Percentiles rank a stretch among this genome's conserved stretches.
phyloP scores from a whole-genome alignment of 148 eudicot species.

The Chenopodium quinoa region DNA sequence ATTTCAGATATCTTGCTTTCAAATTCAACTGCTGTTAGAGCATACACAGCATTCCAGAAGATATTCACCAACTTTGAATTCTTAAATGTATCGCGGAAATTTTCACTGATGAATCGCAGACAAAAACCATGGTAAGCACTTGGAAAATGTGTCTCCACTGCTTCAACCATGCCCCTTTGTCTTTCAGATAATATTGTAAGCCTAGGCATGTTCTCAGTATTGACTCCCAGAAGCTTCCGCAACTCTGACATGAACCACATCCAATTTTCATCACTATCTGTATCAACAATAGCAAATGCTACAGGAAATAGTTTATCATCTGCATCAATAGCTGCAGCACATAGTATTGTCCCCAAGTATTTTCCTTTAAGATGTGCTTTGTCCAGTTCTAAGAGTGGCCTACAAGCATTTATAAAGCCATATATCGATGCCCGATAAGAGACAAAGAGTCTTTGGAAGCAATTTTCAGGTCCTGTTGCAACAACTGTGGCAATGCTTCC shows the following conservation, averaged over 20 bases:
- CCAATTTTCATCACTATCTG: conserved; percentile 92
- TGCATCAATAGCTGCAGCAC: conserved; percentile 93
- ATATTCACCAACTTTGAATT: conserved; percentile 88
- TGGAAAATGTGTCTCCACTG: conserved; percentile 90
- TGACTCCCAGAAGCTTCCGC: conserved; percentile 87
- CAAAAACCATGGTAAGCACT: conserved; percentile 87
- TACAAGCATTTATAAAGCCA: conserved; percentile 88
- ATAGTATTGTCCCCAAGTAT: conserved; percentile 75
- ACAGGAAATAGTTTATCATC: conserved; percentile 82
- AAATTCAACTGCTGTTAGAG: conserved; percentile 77
- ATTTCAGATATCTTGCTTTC: conserved; percentile 82
- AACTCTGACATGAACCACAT: conserved; percentile 98
- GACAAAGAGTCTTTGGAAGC: conserved; percentile 83
- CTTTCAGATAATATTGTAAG: conserved; percentile 90
- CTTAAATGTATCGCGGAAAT: conserved; percentile 91
- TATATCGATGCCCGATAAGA: conserved; percentile 82
- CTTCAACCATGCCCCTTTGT: conserved; percentile 72
- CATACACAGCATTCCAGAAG: conserved; percentile 96
- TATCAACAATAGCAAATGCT: conserved; percentile 85
- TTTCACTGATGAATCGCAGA: conserved; percentile 79
- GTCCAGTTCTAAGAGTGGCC: conserved; percentile 91
- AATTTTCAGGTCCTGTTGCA: conserved; percentile 75
- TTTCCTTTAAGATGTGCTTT: conserved; percentile 82
- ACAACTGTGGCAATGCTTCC: conserved; percentile 88
- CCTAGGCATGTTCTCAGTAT: conserved; percentile 92